These are phyloP conservation scores for Echium plantagineum DNA, from an alignment of 257 asterid species.

Conservation along the genomic window DNA sequence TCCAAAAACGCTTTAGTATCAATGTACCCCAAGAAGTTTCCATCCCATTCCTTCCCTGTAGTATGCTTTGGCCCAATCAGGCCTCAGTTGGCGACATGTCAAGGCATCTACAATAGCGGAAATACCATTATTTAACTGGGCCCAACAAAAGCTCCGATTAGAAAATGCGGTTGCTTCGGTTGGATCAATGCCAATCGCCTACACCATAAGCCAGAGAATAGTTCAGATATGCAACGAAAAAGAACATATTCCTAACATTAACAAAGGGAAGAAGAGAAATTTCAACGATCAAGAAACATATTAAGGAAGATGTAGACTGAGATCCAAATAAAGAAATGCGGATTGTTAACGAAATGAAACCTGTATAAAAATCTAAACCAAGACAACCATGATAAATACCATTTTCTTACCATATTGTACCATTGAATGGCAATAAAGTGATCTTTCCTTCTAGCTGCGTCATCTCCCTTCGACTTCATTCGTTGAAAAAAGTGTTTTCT, in stretches of 20 bases:
- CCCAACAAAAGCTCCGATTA: constrained; percentile 20
- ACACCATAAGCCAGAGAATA: not conserved
- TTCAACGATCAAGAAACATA: too few relatives aligned
- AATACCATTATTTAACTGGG: constrained; percentile 8
- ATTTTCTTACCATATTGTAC: not conserved
- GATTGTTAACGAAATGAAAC: not conserved
- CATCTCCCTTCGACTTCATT: not conserved
- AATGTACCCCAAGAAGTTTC: constrained; percentile 7
- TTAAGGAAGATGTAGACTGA: not conserved
- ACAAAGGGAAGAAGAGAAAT: too few relatives aligned
- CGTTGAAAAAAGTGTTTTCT: not conserved
- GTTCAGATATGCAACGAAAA: not conserved
- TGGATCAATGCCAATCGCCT: constrained; percentile 8
- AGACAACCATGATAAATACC: not conserved
- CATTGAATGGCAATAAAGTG: not conserved
- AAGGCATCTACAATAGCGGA: constrained; percentile 17
- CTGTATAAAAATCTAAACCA: not conserved
- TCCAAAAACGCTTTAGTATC: not conserved
- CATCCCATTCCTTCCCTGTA: constrained; percentile 20
- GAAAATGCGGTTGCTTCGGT: constrained; percentile 12
- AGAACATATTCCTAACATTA: too few relatives aligned
- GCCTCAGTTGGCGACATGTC: constrained; percentile 10
- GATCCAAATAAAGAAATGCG: not conserved
- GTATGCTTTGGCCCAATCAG: constrained; percentile 20
- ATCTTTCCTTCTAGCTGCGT: not conserved